Evolutionary conservation across 148 eudicot genomes (phyloP).

Genomic region (Tetragonia tetragonoides): DNA sequence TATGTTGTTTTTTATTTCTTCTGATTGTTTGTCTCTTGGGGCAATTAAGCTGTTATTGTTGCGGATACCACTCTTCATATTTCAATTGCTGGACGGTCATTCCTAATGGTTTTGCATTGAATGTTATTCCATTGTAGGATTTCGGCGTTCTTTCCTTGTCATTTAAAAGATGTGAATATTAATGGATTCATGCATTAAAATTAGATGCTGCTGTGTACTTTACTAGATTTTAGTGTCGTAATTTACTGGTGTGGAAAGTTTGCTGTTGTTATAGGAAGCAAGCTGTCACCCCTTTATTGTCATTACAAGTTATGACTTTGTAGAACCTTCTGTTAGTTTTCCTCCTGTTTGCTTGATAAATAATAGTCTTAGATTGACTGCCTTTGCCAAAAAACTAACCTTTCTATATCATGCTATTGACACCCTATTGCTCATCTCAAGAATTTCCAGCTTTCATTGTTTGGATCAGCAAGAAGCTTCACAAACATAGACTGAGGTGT

Average conservation of each 20-base stretch:
- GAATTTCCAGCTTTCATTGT: conserved; percentile 8
- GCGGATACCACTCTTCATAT: not conserved
- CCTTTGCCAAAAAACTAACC: not conserved
- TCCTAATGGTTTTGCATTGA: not conserved
- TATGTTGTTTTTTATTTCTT: no score
- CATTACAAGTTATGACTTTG: not conserved
- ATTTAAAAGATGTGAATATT: not conserved
- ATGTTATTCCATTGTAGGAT: not conserved
- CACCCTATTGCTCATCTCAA: conserved; percentile 1
- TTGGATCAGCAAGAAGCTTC: conserved; percentile 8
- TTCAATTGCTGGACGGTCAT: no score
- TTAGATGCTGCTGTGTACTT: not conserved
- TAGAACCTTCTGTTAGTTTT: not conserved
- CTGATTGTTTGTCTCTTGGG: not conserved
- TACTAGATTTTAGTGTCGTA: not conserved
- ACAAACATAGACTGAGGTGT: not conserved
- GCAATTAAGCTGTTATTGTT: not conserved
- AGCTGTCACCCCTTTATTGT: not conserved
- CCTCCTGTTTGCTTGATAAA: not conserved
- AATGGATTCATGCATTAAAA: not conserved
- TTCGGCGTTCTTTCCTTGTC: not conserved
- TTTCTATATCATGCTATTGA: not conserved
- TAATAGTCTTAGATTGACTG: not conserved
- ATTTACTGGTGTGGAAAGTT: not conserved
- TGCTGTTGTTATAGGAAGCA: not conserved